Conservation (phyloP, 352 stramenopile species). For the Globisporangium okanoganense region DNA sequence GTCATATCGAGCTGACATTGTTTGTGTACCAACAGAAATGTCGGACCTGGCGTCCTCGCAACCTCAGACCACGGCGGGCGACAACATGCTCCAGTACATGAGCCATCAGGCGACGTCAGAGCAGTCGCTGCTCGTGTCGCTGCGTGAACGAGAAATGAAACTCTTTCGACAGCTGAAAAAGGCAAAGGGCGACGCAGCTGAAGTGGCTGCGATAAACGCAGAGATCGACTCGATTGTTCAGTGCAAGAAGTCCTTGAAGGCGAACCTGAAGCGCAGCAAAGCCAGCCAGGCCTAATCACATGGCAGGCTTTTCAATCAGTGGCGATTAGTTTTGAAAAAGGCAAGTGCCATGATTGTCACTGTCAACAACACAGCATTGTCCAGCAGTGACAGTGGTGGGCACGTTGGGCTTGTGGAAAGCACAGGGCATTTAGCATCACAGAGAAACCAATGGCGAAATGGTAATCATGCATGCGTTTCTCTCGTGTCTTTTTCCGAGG, state of each 20-base stretch:
- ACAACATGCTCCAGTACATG: conserved; percentile 16
- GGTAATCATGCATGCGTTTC: conserved; percentile 7
- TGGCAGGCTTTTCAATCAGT: neutral
- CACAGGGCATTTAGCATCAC: neutral
- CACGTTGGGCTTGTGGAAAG: neutral
- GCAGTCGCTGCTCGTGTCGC: conserved; percentile 41
- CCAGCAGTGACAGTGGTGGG: neutral
- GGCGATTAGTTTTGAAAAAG: neutral
- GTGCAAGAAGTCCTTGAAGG: conserved; percentile 59
- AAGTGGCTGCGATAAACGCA: conserved; percentile 37
- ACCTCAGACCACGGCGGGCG: neutral
- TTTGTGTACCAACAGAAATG: conserved; percentile 27
- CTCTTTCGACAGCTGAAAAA: conserved; percentile 33
- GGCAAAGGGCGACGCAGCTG: conserved; percentile 15
- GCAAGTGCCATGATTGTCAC: neutral
- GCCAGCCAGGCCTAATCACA: conserved; percentile 5
- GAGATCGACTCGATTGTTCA: conserved; percentile 48
- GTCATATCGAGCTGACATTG: neutral
- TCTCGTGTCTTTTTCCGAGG: neutral
- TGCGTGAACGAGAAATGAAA: conserved; percentile 54
- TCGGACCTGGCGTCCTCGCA: conserved; percentile 31
- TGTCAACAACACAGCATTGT: neutral
- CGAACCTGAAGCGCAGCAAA: conserved; percentile 46
- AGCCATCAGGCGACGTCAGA: conserved; percentile 29
- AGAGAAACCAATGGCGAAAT: conserved; percentile 1